These are phyloP conservation scores for Lactarius sanguifluus DNA, from an alignment of 768 basidiomycete genomes.

Conservation along the genomic window DNA sequence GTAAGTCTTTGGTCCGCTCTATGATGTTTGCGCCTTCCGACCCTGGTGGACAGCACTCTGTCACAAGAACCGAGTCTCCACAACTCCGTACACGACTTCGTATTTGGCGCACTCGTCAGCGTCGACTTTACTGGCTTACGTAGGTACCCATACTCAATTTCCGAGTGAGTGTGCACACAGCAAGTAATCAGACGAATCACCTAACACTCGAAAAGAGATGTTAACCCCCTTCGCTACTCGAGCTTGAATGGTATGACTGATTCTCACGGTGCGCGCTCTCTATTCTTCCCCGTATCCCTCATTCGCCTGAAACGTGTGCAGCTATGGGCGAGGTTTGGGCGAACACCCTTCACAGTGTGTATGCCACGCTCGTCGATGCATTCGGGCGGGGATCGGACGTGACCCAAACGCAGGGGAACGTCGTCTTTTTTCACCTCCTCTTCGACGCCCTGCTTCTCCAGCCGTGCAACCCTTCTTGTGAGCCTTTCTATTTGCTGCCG, in stretches of 20 bases:
- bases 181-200: slow-evolving; percentile 31
- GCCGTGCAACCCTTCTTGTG: slow-evolving; percentile 50
- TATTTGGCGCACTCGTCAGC: slow-evolving; percentile 54
- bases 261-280: slow-evolving; percentile 44
- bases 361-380: slow-evolving; percentile 33
- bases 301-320: slow-evolving; percentile 23
- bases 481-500: slow-evolving; percentile 24
- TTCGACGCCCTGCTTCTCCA: slow-evolving; percentile 51
- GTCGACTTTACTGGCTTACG: slow-evolving; percentile 54
- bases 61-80: slow-evolving; percentile 40
- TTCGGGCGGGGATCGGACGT: slow-evolving; percentile 41
- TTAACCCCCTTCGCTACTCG: slow-evolving; percentile 48
- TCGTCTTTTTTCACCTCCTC: slow-evolving; percentile 52
- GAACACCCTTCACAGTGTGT: slow-evolving; percentile 43
- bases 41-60: slow-evolving; percentile 33
- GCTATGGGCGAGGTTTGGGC: slow-evolving; percentile 61
- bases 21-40: slow-evolving; percentile 13
- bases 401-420: slow-evolving; percentile 42
- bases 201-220: slow-evolving; percentile 19
- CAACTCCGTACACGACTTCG: slow-evolving; percentile 37
- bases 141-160: slow-evolving; percentile 56
- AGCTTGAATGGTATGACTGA: slow-evolving; percentile 41
- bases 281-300: not conserved
- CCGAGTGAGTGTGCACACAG: slow-evolving; percentile 39
- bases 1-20: slow-evolving; percentile 12